Evolutionary conservation across 2,329 filamentous ascomycete species (phyloP).

Genomic region (Myriosclerotinia scirpicola): DNA sequence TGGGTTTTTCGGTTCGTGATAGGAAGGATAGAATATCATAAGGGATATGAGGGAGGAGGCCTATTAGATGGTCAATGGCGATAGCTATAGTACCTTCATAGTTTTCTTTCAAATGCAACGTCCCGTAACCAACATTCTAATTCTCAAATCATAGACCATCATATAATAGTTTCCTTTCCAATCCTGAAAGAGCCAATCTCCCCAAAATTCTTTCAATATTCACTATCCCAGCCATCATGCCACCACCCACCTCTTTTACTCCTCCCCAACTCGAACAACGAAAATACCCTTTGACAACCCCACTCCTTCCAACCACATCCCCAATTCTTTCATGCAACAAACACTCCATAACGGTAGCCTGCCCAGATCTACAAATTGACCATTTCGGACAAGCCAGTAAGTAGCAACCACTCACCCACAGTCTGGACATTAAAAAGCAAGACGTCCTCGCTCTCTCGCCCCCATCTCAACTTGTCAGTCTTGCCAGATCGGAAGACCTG

Average conservation of each 20-base stretch:
- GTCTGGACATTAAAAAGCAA: conserved; percentile 29
- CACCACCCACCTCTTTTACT: not conserved
- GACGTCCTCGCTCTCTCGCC: conserved; percentile 27
- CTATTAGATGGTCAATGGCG: not conserved
- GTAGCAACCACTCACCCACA: conserved; percentile 11
- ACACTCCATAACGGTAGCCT: conserved; percentile 12
- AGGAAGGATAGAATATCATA: not conserved
- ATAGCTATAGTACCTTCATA: not conserved
- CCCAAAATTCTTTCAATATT: not conserved
- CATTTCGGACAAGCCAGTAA: conserved; percentile 31
- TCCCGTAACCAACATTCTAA: not conserved
- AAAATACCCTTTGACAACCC: not conserved
- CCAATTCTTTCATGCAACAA: not conserved
- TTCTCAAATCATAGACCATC: not conserved
- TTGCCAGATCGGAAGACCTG: conserved; percentile 21
- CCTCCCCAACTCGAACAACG: not conserved
- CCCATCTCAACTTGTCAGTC: conserved; percentile 23
- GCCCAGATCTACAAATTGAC: conserved; percentile 31
- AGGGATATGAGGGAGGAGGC: too few relatives aligned
- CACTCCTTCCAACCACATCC: not conserved
- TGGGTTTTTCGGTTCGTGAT: not conserved
- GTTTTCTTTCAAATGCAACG: conserved; percentile 9
- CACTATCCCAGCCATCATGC: not conserved
- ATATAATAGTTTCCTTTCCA: not conserved
- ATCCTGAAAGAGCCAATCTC: not conserved